Percentiles rank a stretch among this genome's conserved stretches.
Conservation (phyloP, 192 early-diverging fungal genomes). For the Kappamyces sp. region DNA sequence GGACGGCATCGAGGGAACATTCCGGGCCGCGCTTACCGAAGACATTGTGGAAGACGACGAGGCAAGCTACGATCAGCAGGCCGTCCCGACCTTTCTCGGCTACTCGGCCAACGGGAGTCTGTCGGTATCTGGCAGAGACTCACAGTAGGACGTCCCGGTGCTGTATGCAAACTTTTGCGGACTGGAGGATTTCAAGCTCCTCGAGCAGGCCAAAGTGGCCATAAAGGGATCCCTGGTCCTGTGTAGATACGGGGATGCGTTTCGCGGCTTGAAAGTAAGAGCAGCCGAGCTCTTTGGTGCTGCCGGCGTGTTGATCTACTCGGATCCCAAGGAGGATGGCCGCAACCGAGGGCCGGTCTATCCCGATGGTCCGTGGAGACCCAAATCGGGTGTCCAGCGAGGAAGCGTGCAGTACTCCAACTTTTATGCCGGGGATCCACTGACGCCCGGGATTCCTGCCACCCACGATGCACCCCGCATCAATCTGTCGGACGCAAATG, state of each 20-base stretch:
- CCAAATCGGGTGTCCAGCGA: conserved; percentile 47
- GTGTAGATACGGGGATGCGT: conserved; percentile 47
- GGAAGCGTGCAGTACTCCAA: conserved; percentile 46
- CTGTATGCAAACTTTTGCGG: conserved; percentile 62
- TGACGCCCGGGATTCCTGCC: conserved; percentile 57
- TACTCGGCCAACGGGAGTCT: conserved; percentile 35
- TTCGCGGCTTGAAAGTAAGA: conserved; percentile 49
- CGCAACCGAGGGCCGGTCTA: conserved; percentile 31
- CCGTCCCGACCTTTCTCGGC: conserved; percentile 55
- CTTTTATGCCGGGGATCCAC: conserved; percentile 51
- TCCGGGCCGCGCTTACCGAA: conserved; percentile 51
- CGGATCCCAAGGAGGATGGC: conserved; percentile 61
- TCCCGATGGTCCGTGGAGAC: conserved; percentile 55
- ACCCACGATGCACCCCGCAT: conserved; percentile 47
- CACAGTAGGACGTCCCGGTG: conserved; percentile 45
- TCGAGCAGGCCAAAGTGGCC: conserved; percentile 32
- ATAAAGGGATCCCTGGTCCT: conserved; percentile 47
- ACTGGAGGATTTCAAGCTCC: conserved; percentile 43
- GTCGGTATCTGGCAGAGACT: conserved; percentile 29
- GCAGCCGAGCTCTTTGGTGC: conserved; percentile 49
- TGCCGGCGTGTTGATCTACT: conserved; percentile 53
- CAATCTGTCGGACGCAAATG: conserved; percentile 37
- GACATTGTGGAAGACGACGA: conserved; percentile 53
- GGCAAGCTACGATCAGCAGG: conserved; percentile 49
- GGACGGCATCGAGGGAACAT: conserved; percentile 25